Conservation (phyloP, 2,329 filamentous ascomycete species). For the Calonectria pseudoreteaudii region DNA sequence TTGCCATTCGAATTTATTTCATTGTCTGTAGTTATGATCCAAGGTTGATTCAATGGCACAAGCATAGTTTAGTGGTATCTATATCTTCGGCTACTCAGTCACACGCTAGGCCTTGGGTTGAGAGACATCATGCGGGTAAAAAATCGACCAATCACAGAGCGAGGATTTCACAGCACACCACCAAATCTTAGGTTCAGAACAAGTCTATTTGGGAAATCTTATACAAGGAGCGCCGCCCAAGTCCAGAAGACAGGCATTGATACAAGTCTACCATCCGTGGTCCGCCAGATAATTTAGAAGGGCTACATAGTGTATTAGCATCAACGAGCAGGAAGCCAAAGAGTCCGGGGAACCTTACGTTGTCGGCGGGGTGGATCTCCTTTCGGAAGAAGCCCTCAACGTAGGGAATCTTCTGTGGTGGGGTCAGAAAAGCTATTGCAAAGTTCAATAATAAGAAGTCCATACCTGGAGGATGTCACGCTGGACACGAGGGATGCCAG, state of each 20-base stretch:
- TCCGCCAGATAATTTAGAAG: constrained; percentile 52
- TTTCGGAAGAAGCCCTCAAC: constrained; percentile 64
- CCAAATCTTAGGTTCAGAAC: constrained; percentile 38
- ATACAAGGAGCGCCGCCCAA: constrained; percentile 49
- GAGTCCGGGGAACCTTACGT: constrained; percentile 59
- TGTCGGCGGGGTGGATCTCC: constrained; percentile 70
- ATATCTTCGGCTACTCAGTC: neutral
- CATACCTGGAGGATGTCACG: constrained; percentile 69
- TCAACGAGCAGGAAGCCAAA: neutral
- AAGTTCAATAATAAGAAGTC: neutral
- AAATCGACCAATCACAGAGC: constrained; percentile 37
- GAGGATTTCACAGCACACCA: constrained; percentile 42
- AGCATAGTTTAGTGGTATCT: neutral
- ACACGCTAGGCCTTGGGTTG: neutral
- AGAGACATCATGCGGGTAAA: neutral
- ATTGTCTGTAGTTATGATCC: no score
- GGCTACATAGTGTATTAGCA: constrained; percentile 48
- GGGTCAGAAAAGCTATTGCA: constrained; percentile 36
- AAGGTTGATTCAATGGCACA: neutral
- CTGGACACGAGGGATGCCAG: constrained; percentile 71
- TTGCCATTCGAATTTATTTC: neutral
- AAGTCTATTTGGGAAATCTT: constrained; percentile 54
- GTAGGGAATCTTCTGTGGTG: constrained; percentile 65
- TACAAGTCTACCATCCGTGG: constrained; percentile 43
- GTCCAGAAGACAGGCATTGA: constrained; percentile 39